Base-by-base conservation (phyloP, 2,329 filamentous ascomycete genomes). In the Trichoderma breve region DNA sequence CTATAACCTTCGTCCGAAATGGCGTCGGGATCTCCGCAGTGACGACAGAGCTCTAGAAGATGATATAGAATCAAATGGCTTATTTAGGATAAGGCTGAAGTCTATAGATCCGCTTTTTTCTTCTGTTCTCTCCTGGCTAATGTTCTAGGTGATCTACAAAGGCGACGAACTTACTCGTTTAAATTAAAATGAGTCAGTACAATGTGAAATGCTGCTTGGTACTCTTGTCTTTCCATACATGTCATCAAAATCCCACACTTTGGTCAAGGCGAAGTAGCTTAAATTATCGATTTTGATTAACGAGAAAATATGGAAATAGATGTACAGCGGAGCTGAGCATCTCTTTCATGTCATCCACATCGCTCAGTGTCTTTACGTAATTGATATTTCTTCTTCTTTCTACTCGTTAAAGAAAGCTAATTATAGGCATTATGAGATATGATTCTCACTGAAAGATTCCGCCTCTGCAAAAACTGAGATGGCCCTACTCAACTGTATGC, bases 11-110 rank as follows among this genome's bases (percentile, higher is more conserved):
- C 14, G 60, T 62, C 60, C 60, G 60, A 62, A 5, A 26, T 62
- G 60, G 21, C 24, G 34, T 39, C 60, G 14, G 14, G 12, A 43
- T 43, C 60, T 24, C 34, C 60, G 32, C 60, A 62, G 5, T 28
- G 60, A 39, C 34, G 60, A 43, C 60, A 28, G 32, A 62, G 21
- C 32, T 62, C 60, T 12, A 62, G 14, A 62, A 43, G 36, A 62
- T 62, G 60, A 62, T 62, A 43, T 26, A 36, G 60, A 62, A 62
- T 62, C 60, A 62, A 62, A 36, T 32, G 34, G 34, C 60, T 62
- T 8, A 6, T 62, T 62, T 62, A 18, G 34, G 60, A 15, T 11
- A 62, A 62, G 21, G 39, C 18, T 43, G 7, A n/a, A 43, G 39
- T n/a, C 2, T 43, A 43, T 43, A n/a, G 39, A 43, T 43, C 39